Percentiles rank a stretch among this genome's conserved stretches.
Evolutionary conservation across 805 yeast species (phyloP).

Genomic region (Brettanomyces bruxellensis): DNA sequence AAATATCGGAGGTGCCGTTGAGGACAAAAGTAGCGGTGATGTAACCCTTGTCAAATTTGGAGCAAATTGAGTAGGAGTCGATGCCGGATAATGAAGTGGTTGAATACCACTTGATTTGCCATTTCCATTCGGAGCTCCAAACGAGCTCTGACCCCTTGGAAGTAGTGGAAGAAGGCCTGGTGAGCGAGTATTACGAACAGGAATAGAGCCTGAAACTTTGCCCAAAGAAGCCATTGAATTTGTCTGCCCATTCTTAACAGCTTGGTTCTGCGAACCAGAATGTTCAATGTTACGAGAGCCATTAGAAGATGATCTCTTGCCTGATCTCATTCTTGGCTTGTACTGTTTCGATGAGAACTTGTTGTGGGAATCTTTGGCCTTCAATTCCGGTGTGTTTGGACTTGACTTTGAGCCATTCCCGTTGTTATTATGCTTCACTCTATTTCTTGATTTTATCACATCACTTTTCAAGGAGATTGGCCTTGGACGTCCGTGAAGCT

Average conservation of each 20-base stretch:
- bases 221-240: not conserved
- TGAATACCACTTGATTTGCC: slow-evolving; percentile 30
- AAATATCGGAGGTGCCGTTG: slow-evolving; percentile 28
- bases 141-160: slow-evolving; percentile 26
- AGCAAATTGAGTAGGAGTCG: slow-evolving; percentile 65
- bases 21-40: slow-evolving; percentile 52
- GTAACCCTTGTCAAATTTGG: slow-evolving; percentile 55
- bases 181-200: slow-evolving; percentile 12
- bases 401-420: slow-evolving; percentile 25
- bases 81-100: slow-evolving; percentile 56
- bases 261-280: not conserved
- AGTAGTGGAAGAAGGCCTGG: slow-evolving; percentile 33
- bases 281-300: not conserved
- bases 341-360: slow-evolving; percentile 31
- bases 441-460: slow-evolving; percentile 82
- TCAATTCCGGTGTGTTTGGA: slow-evolving; percentile 49
- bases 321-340: slow-evolving; percentile 22
- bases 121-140: slow-evolving; percentile 20
- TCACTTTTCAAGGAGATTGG: slow-evolving; percentile 89
- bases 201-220: not conserved
- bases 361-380: slow-evolving; percentile 34
- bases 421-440: slow-evolving; percentile 47
- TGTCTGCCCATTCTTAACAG: not conserved
- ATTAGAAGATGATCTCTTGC: not conserved
- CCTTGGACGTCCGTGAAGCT: slow-evolving; percentile 86